Base-by-base conservation (phyloP, 805 yeast genomes). In the Lachancea cidri region DNA sequence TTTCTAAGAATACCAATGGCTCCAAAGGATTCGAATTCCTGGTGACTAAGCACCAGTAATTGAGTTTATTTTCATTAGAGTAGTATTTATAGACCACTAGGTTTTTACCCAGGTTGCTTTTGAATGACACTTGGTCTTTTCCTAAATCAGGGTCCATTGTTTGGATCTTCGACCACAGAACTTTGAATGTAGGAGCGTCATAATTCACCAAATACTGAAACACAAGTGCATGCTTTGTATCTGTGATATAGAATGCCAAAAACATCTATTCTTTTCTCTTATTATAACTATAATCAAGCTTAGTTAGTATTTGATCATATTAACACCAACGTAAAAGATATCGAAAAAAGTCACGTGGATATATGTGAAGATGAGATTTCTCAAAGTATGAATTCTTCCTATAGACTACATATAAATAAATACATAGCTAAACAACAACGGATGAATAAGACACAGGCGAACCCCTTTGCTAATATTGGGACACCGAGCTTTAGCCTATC, bases 1-100 rank as follows among this genome's bases (percentile, higher is more conserved):
- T 60, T 19, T 67, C 64, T 17, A 80, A 58, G 42, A 84, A 74
- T 17, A 72, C 72, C 44, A 71, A 69, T 1, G 86, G 79, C n/a
- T 72, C 58, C 39, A 76, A 52, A 1, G 85, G 82, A 34, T 79
- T 76, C 19, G 29, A 32, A 17, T 35, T 43, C 35, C n/a, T 30
- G 14, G 25, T 30, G 30, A 19, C 37, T 38, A 59, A 38, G 36
- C 63, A 55, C 54, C 58, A 60, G 36, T 51, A 58, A 19, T 47
- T 42, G 9, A 60, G 27, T 25, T 47, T 50, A 36, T 56, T 58
- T 2, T 29, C 24, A 2, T 16, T n/a, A 1, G 65, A 58, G 17
- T 45, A 43, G 35, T 48, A 52, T 33, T 48, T 56, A 42, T 46
- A 54, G 0, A 55, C 48, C 33, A 52, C 54, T 16, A 57, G 34